Conservation (phyloP, 106 monocot species). For the Ottelia alismoides region DNA sequence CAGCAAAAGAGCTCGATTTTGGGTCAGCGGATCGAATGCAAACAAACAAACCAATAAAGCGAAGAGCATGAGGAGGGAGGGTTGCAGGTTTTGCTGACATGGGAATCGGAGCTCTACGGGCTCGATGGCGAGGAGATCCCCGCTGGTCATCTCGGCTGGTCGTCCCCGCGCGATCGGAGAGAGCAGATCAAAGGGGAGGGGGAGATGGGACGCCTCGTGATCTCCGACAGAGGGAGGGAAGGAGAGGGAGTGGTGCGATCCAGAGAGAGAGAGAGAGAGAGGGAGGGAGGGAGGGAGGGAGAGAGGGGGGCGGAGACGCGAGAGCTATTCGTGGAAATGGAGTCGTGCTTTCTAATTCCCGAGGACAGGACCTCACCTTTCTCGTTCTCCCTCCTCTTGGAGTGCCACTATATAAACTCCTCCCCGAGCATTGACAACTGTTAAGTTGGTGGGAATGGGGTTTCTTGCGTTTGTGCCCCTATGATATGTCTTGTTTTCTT, state of each 20-base stretch:
- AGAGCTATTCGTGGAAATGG: not conserved
- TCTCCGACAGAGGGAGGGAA: not conserved
- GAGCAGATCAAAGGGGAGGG: not conserved
- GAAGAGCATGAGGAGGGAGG: not conserved
- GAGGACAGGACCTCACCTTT: no score
- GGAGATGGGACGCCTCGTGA: not conserved
- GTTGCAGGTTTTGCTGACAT: conserved; percentile 1
- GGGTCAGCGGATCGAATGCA: not conserved
- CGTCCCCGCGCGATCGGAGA: not conserved
- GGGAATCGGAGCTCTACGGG: conserved; percentile 24
- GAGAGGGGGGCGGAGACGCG: no score
- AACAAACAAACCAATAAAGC: not conserved
- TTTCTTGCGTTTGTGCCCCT: no score
- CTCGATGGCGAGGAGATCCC: conserved; percentile 27
- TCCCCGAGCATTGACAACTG: no score
- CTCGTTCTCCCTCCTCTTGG: no score
- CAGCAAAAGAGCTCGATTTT: not conserved
- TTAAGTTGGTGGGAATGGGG: no score
- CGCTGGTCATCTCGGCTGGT: conserved; percentile 13
- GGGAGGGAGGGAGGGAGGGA: not conserved
- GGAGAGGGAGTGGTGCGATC: not conserved
- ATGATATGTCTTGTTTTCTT: no score
- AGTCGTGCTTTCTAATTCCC: no score
- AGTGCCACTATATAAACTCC: no score
- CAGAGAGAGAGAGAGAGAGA: not conserved